phyloP scores from a whole-genome alignment of 805 yeast genomes.

The Henningerozyma blattae region DNA sequence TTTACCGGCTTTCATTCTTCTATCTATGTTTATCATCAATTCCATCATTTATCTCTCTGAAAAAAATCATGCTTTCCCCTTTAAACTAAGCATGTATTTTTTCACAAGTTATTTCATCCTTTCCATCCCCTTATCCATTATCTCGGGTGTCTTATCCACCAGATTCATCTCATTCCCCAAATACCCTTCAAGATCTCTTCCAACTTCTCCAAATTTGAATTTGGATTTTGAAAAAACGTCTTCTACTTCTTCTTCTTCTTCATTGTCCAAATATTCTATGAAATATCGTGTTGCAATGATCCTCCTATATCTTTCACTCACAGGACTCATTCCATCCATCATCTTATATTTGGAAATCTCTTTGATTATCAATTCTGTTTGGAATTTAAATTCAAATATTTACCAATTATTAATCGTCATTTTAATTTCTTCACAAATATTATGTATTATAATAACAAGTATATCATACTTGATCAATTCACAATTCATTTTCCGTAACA shows the following conservation, averaged over 20 bases:
- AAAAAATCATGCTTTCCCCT: constrained; percentile 67
- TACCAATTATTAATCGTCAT: neutral
- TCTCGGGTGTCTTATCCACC: constrained; percentile 43
- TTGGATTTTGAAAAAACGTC: too few species aligned
- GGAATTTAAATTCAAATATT: neutral
- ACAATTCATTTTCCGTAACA: constrained; percentile 2
- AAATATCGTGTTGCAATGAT: neutral
- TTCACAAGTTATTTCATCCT: constrained; percentile 47
- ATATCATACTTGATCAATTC: neutral
- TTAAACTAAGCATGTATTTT: constrained; percentile 55
- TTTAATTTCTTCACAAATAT: neutral
- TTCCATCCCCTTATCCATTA: constrained; percentile 62
- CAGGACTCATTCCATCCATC: neutral
- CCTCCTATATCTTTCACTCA: neutral
- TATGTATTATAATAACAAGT: neutral
- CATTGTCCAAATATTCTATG: constrained; percentile 46
- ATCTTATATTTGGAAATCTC: neutral
- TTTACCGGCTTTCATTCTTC: constrained; percentile 36
- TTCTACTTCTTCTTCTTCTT: constrained; percentile 67
- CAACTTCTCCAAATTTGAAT: too few species aligned
- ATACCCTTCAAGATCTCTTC: neutral
- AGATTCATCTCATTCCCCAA: neutral
- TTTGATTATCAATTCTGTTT: neutral
- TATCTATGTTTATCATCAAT: constrained; percentile 45
- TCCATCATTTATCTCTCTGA: constrained; percentile 64